Percentiles rank a stretch among this genome's conserved stretches.
Evolutionary conservation across 2,329 filamentous ascomycete species (phyloP).

Genomic region (Penicillium sp.): DNA sequence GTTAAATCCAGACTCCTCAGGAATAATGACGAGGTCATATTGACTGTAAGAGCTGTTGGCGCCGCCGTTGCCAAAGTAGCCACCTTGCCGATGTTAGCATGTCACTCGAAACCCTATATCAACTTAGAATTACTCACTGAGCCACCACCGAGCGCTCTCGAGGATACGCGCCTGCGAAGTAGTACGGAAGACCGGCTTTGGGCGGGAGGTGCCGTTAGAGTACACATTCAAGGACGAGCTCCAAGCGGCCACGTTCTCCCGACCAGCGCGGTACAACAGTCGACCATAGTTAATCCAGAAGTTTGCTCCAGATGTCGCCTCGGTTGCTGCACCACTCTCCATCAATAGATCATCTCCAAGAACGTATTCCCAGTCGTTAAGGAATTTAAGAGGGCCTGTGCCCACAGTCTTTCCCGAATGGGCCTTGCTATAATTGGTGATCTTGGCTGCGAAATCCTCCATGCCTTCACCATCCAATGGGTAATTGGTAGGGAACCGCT

Average conservation of each 20-base stretch:
- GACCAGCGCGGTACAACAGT: slow-evolving; percentile 52
- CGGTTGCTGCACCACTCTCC: slow-evolving; percentile 51
- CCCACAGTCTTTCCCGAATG: slow-evolving; percentile 32
- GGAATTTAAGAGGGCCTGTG: slow-evolving; percentile 52
- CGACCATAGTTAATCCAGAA: slow-evolving; percentile 60
- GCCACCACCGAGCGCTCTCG: slow-evolving; percentile 50
- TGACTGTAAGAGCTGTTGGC: slow-evolving; percentile 30
- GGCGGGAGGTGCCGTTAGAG: slow-evolving; percentile 48
- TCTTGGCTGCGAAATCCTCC: slow-evolving; percentile 52
- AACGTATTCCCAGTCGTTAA: slow-evolving; percentile 55
- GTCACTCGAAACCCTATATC: not conserved
- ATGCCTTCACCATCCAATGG: slow-evolving; percentile 54
- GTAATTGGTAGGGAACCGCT: slow-evolving; percentile 52
- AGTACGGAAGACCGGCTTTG: slow-evolving; percentile 55
- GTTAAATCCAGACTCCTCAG: slow-evolving; percentile 53
- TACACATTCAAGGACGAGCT: slow-evolving; percentile 43
- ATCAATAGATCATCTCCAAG: slow-evolving; percentile 49
- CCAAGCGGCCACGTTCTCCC: slow-evolving; percentile 50
- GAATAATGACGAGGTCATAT: slow-evolving; percentile 51
- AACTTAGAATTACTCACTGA: slow-evolving; percentile 30
- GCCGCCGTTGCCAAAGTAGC: slow-evolving; percentile 26
- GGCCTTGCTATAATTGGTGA: slow-evolving; percentile 24
- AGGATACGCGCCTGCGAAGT: slow-evolving; percentile 57
- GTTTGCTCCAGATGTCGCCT: slow-evolving; percentile 51
- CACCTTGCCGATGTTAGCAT: slow-evolving; percentile 10